phyloP scores from a whole-genome alignment of 352 stramenopile genomes.

The Globisporangium emineosum region DNA sequence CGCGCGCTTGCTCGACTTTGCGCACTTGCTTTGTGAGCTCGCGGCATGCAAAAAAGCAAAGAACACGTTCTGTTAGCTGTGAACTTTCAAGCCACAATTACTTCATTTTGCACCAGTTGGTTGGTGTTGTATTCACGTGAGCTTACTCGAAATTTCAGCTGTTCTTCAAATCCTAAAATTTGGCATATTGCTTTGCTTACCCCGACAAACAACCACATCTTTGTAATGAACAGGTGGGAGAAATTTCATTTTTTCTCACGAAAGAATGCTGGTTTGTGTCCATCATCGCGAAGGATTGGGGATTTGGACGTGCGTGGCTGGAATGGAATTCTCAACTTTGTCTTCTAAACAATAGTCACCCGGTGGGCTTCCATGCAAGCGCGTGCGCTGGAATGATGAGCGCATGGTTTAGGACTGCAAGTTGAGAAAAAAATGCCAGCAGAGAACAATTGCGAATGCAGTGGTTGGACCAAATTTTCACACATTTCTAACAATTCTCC shows the following conservation, averaged over 20 bases:
- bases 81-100: background rate
- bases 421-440: background rate
- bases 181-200: background rate
- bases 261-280: background rate
- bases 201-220: background rate
- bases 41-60: background rate
- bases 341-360: background rate
- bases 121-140: background rate
- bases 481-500: background rate
- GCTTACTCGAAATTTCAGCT: background rate
- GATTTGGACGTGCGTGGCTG: background rate
- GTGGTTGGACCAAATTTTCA: slow-evolving; percentile 6
- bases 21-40: background rate
- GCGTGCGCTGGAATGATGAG: background rate
- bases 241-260: background rate
- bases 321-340: background rate
- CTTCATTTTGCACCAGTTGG: background rate
- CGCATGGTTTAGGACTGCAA: background rate
- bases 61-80: background rate
- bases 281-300: background rate
- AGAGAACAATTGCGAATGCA: background rate
- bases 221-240: background rate
- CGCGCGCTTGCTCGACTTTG: background rate
- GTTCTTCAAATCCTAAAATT: background rate
- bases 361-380: background rate